Percentiles rank a stretch among this genome's conserved stretches.
Conservation (phyloP, 768 basidiomycete genomes). For the Dioszegia hungarica region DNA sequence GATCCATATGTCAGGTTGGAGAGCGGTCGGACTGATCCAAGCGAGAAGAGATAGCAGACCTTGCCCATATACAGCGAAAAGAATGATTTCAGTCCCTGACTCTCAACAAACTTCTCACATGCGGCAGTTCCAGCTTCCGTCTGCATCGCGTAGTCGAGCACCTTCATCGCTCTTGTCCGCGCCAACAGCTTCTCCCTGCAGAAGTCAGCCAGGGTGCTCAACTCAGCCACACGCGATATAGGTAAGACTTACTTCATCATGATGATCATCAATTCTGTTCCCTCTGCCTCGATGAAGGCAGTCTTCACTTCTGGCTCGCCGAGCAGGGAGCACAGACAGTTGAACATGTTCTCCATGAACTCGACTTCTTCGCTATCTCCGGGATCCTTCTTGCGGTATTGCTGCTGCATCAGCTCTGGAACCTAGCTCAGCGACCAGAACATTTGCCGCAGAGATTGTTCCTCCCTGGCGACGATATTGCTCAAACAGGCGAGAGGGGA, state of each 20-base stretch:
- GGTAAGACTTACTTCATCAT: constrained; percentile 78
- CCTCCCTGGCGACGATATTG: no score
- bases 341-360: constrained; percentile 97
- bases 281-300: constrained; percentile 81
- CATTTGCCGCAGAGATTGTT: no score
- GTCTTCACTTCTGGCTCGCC: constrained; percentile 72
- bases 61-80: constrained; percentile 94
- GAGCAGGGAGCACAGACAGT: constrained; percentile 78
- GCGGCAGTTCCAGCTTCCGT: constrained; percentile 60
- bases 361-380: constrained; percentile 83
- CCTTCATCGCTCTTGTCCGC: constrained; percentile 78
- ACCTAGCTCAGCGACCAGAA: not conserved
- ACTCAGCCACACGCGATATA: no score
- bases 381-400: constrained; percentile 82
- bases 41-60: constrained; percentile 52
- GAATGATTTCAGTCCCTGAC: constrained; percentile 77
- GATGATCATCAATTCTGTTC: constrained; percentile 93
- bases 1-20: no score
- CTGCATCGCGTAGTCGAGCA: constrained; percentile 84
- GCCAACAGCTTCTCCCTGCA: constrained; percentile 77
- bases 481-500: no score
- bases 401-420: constrained; percentile 52
- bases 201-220: constrained; percentile 3
- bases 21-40: no score
- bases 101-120: constrained; percentile 83